Base-by-base conservation (phyloP, 768 basidiomycete species). In the Polyporus arcularius region DNA sequence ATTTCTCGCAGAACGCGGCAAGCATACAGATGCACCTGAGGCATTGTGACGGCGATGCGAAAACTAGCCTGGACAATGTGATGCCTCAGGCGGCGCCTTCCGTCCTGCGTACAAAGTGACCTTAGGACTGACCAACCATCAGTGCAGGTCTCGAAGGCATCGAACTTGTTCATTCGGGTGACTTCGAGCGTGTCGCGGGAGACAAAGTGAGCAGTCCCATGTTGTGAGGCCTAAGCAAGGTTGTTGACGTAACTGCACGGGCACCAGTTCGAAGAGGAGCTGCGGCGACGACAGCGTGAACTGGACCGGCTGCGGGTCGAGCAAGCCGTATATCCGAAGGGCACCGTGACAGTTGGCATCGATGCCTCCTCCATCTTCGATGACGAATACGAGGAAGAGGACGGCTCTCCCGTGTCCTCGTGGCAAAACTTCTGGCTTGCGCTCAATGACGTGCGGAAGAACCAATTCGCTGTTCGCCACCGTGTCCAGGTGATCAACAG, bases 361-460 rank as follows among this genome's bases (percentile, higher is more conserved):
- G 78, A 85, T 64, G 84, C 81, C 28, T 75, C 79, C 39, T 74
- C 82, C 48, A 59, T 86, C 38, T 82, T 84, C 62, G 73, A 72
- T 40, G 62, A 71, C 39, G 53, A 59, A n/a, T 63, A 63, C 45
- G 57, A 58, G 38, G 72, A 75, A 50, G 67, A 67, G 58, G 62
- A 67, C 38, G 76, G 70, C 57, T 71, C 70, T 10, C 57, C 48
- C 28, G 53, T 63, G 38, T 59, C 62, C 21, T 21, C 32, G 21
- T 58, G 53, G 62, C 62, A 56, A 18, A 50, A 56, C 31, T 35
- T 63, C 38, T 48, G 41, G 43, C 49, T 58, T 18, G 41, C 57
- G 6, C 39, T 63, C 14, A 21, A 45, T 12, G 62, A 63, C 26
- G 57, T 63, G n/a, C 38, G 57, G 55, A 69, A 57, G 55, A 72